These are phyloP conservation scores for Trichosphaerium sp. DNA, from an alignment of 78 protist species.

Conservation along the genomic window DNA sequence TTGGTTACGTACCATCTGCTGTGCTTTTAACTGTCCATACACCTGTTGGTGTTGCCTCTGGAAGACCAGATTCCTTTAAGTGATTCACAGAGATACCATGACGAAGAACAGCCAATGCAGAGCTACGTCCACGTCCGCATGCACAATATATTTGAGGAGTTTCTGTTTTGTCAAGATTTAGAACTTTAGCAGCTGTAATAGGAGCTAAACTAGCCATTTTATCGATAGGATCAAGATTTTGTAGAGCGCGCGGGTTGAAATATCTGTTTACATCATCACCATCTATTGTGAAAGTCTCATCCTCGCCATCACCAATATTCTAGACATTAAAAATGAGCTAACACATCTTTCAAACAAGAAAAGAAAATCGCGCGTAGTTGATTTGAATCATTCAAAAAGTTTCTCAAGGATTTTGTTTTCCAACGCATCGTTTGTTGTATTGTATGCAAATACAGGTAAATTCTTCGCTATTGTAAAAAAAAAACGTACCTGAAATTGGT, in stretches of 20 bases:
- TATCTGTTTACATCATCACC: too few species aligned
- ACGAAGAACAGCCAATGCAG: constrained; percentile 68
- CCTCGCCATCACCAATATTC: too few species aligned
- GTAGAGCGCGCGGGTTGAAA: constrained; percentile 50
- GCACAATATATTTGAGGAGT: constrained; percentile 54
- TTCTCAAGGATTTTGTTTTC: too few species aligned
- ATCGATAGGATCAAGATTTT: constrained; percentile 57
- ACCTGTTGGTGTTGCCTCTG: constrained; percentile 59
- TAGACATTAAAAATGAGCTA: neutral
- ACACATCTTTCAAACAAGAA: too few species aligned
- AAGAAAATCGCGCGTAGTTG: too few species aligned
- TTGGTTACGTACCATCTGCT: neutral
- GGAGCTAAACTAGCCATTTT: constrained; percentile 72
- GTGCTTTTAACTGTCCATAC: constrained; percentile 52
- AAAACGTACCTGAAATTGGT: too few species aligned
- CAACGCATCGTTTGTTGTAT: too few species aligned
- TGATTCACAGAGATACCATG: constrained; percentile 77
- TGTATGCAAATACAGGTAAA: too few species aligned
- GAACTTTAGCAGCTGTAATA: constrained; percentile 52
- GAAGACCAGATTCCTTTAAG: constrained; percentile 64
- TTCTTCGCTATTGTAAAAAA: too few species aligned
- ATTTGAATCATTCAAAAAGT: too few species aligned
- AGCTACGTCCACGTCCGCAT: constrained; percentile 67
- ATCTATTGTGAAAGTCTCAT: too few species aligned
- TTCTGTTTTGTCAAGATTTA: constrained; percentile 44